Evolutionary conservation across 345 rosid genomes (phyloP), one percentile per base, ranked within the genome.

Genomic region (Linum usitatissimum): DNA sequence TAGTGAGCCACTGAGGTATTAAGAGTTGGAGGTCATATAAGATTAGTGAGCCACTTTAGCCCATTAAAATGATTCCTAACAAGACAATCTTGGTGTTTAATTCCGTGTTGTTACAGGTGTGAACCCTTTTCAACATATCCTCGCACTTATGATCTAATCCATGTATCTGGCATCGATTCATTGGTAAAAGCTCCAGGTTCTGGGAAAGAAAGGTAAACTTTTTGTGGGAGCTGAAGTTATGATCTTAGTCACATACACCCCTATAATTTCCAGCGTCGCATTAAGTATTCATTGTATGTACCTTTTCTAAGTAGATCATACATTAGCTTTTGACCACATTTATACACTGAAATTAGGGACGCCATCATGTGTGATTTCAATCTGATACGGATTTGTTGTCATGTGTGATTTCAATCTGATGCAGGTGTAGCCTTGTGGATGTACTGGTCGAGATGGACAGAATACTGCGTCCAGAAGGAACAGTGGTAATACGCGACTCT

Each of bases 61-160:
- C 14, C 17, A 45, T 45, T 45, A 17, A 21, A 59, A 30, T 17
- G 30, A 13, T 31, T 39, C 17, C 23, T 62, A 53, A 75, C 68
- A 31, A 38, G 39, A 17, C 40, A 21, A 49, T 48, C 2, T 40
- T 66, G 15, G 61, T 12, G 66, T 66, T 45, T 45, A 23, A 23
- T 45, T 45, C 17, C 17, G 13, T 80, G 38, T 23, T 76, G 75
- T 64, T 61, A 70, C 68, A 93, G 99, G 99, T 93, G 99, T 71
- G 99, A 93, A 60, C 94, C 99, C 15, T 93, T 90, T 82, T 93
- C 99, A 68, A 93, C 96, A 40, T 93, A 93, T 79, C 99, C 99
- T 17, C 99, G 99, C 9, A 77, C 92, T 7, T 93, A 90, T 61
- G 97, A 93, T 81, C 79, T 93, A 69, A 83, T 93, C 76, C 99